Conservation (phyloP, 768 basidiomycete species). For the Trametopsis cervina region DNA sequence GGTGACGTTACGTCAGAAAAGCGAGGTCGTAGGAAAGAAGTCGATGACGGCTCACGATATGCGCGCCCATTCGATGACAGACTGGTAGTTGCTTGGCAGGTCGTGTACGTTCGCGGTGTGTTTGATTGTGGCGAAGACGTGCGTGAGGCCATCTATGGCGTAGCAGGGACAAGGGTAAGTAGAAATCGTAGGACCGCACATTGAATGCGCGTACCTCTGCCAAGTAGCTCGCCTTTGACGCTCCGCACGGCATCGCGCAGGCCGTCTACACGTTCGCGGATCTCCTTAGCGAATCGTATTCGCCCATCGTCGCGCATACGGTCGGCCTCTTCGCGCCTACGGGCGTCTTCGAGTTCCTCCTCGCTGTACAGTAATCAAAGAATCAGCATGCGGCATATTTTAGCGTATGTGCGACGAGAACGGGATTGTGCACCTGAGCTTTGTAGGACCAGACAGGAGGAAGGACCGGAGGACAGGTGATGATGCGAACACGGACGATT, state of each 20-base stretch:
- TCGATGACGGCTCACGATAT: conserved; percentile 65
- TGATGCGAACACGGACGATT: conserved; percentile 65
- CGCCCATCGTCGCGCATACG: conserved; percentile 80
- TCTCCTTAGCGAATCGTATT: conserved; percentile 80
- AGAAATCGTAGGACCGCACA: background rate
- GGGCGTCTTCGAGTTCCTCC: conserved; percentile 76
- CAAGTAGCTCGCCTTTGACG: conserved; percentile 93
- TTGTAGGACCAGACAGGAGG: conserved; percentile 45
- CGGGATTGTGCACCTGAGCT: conserved; percentile 7
- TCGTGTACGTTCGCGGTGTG: conserved; percentile 66
- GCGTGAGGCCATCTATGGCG: conserved; percentile 82
- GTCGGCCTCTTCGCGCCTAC: conserved; percentile 83
- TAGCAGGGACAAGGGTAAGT: background rate
- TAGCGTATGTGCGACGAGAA: background rate
- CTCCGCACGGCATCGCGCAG: conserved; percentile 76
- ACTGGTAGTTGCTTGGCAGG: conserved; percentile 78
- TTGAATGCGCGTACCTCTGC: conserved; percentile 48
- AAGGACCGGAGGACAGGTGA: conserved; percentile 86
- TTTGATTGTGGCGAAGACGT: conserved; percentile 86
- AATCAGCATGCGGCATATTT: background rate
- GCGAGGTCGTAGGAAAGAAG: background rate
- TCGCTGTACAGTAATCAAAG: conserved; percentile 13
- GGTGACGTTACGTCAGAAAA: too few species aligned
- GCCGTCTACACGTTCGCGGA: conserved; percentile 78
- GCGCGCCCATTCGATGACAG: conserved; percentile 93